Evolutionary conservation across 148 eudicot species (phyloP).

Genomic region (Arctostaphylos glauca): DNA sequence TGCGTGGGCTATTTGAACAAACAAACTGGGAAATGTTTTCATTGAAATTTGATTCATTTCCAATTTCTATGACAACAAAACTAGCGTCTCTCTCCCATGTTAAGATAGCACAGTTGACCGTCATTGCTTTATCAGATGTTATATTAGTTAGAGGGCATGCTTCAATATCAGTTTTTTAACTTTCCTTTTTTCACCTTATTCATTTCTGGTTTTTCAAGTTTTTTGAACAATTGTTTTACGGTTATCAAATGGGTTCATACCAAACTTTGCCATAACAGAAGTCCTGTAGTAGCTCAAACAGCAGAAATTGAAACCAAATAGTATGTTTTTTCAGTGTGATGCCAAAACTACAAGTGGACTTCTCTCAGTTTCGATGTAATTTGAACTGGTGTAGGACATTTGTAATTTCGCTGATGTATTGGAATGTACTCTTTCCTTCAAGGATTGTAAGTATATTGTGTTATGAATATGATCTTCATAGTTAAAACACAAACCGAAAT

Average conservation of each 20-base stretch:
- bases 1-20: neutral
- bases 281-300: neutral
- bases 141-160: neutral
- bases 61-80: neutral
- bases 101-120: neutral
- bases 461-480: too few species aligned
- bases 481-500: too few species aligned
- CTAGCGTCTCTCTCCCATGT: neutral
- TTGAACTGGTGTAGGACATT: neutral
- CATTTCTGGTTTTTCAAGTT: neutral
- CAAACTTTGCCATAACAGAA: neutral
- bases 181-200: neutral
- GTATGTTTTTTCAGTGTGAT: too few species aligned
- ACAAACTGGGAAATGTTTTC: neutral
- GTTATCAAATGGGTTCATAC: neutral
- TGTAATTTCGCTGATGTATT: too few species aligned
- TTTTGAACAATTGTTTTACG: neutral
- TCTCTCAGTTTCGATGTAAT: too few species aligned
- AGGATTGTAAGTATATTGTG: neutral
- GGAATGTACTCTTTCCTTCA: neutral
- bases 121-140: neutral
- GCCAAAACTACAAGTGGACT: too few species aligned
- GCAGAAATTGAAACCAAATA: neutral
- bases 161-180: neutral
- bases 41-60: neutral